phyloP scores from a whole-genome alignment of 331 rosid genomes.

The Saraca asoca region DNA sequence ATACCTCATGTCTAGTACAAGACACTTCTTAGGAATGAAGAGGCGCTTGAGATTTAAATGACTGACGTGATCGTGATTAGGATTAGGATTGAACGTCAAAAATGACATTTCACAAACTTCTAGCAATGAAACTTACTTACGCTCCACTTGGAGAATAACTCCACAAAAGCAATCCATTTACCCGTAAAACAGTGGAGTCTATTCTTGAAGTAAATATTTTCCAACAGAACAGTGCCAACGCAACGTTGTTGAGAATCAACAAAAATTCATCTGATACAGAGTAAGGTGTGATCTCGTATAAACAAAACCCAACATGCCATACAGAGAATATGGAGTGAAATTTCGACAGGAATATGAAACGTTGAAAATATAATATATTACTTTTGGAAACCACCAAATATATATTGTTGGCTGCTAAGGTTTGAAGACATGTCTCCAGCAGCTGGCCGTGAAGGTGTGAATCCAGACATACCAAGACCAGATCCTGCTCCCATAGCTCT shows the following conservation, averaged over 20 bases:
- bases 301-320: conserved; percentile 47
- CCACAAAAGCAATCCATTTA: too few relatives aligned
- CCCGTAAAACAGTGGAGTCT: too few relatives aligned
- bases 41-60: too few relatives aligned
- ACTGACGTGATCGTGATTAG: too few relatives aligned
- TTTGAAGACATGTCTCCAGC: conserved; percentile 65
- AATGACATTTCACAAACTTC: too few relatives aligned
- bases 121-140: too few relatives aligned
- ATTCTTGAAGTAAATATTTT: conserved; percentile 23
- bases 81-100: too few relatives aligned
- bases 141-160: too few relatives aligned
- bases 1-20: too few relatives aligned
- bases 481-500: conserved; percentile 95
- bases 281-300: conserved; percentile 28
- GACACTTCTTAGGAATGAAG: too few relatives aligned
- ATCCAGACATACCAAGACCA: conserved; percentile 74
- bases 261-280: conserved; percentile 30
- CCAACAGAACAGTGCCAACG: conserved; percentile 34
- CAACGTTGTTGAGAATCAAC: conserved; percentile 15
- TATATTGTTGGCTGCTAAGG: conserved; percentile 61
- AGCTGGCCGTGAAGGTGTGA: conserved; percentile 57
- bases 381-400: conserved; percentile 84
- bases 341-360: background rate
- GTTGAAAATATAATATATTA: conserved; percentile 37
- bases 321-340: conserved; percentile 41